Evolutionary conservation across 805 yeast species (phyloP).

Genomic region (Wickerhamomyces xylosicus): DNA sequence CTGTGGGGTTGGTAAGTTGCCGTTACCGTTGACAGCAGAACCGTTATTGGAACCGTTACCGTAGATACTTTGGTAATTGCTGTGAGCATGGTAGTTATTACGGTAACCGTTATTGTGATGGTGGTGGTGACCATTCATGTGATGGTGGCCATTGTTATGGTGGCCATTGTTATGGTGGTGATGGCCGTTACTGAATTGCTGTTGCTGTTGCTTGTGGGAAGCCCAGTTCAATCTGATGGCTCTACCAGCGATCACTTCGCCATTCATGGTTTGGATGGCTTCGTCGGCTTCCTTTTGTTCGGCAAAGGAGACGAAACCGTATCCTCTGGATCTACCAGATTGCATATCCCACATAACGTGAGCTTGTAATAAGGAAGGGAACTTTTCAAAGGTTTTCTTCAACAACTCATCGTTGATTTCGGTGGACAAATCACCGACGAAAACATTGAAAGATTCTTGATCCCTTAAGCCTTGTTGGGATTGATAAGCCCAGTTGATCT

Average conservation of each 20-base stretch:
- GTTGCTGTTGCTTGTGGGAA: slow-evolving; percentile 46
- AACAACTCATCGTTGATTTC: slow-evolving; percentile 76
- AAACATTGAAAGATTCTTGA: slow-evolving; percentile 53
- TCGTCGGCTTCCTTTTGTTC: slow-evolving; percentile 60
- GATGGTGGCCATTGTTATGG: slow-evolving; percentile 5
- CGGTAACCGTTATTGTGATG: slow-evolving; percentile 4
- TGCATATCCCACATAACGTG: slow-evolving; percentile 98
- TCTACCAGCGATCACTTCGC: slow-evolving; percentile 61
- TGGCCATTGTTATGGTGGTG: slow-evolving; percentile 7
- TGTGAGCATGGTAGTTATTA: slow-evolving; percentile 1
- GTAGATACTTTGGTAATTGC: slow-evolving; percentile 1
- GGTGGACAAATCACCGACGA: slow-evolving; percentile 77
- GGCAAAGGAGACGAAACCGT: slow-evolving; percentile 77
- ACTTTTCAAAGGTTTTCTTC: slow-evolving; percentile 43
- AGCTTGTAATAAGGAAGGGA: slow-evolving; percentile 61
- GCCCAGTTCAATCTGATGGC: slow-evolving; percentile 87
- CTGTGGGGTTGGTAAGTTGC: background rate
- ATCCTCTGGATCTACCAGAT: slow-evolving; percentile 84
- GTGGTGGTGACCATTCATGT: slow-evolving; percentile 9
- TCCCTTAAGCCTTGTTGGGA: slow-evolving; percentile 54
- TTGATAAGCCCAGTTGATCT: slow-evolving; percentile 78
- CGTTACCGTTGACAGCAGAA: slow-evolving; percentile 3
- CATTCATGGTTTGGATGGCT: slow-evolving; percentile 68
- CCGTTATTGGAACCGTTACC: background rate
- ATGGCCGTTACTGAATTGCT: slow-evolving; percentile 9